These are phyloP conservation scores for Penicillium turbatum DNA, from an alignment of 495 filamentous ascomycete genomes.

Conservation along the genomic window DNA sequence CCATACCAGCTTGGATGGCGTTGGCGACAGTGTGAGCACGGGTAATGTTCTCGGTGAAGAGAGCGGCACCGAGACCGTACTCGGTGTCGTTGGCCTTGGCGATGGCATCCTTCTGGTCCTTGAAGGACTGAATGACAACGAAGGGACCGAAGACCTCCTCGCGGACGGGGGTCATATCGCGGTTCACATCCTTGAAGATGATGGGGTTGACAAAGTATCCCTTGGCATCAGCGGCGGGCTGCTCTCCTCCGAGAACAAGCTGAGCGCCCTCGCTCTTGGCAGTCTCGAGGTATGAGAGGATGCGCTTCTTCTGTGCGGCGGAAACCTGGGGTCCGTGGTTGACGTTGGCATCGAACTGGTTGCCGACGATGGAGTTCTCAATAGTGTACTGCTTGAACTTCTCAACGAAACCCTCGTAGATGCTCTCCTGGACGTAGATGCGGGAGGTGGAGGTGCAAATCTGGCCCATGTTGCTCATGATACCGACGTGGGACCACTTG, in stretches of 20 bases:
- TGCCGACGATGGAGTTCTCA: conserved; percentile 59
- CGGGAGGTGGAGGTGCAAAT: conserved; percentile 86
- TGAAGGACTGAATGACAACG: conserved; percentile 52
- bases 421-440: conserved; percentile 70
- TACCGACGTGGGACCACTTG: conserved; percentile 76
- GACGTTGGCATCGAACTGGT: conserved; percentile 69
- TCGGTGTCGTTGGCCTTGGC: conserved; percentile 63
- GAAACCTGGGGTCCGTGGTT: conserved; percentile 87
- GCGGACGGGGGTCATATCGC: conserved; percentile 49
- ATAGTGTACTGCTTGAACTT: conserved; percentile 64
- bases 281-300: conserved; percentile 45
- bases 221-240: conserved; percentile 13
- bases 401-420: conserved; percentile 72
- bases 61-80: conserved; percentile 60
- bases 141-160: conserved; percentile 68
- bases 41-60: conserved; percentile 66
- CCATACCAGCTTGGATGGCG: conserved; percentile 61
- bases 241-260: background rate
- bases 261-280: conserved; percentile 60
- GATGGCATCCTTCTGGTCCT: conserved; percentile 56
- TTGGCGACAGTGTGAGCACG: conserved; percentile 56
- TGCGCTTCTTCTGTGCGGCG: conserved; percentile 72
- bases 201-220: conserved; percentile 58
- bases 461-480: conserved; percentile 74
- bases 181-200: conserved; percentile 56